phyloP scores from a whole-genome alignment of 495 filamentous ascomycete species.

The Evernia prunastri region DNA sequence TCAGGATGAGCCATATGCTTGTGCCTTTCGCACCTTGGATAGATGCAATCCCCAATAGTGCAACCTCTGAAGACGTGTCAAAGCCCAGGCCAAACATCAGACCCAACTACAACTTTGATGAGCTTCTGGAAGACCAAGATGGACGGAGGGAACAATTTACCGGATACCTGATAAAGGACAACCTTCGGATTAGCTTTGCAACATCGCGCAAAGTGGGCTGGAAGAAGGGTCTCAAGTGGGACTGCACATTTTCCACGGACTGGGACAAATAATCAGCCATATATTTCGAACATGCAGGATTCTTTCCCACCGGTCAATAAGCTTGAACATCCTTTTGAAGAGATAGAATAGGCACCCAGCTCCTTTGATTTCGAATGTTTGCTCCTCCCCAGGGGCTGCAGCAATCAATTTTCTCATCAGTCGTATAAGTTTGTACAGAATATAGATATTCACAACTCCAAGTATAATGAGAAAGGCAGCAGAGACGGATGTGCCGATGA shows the following conservation, averaged over 20 bases:
- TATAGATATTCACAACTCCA: constrained; percentile 78
- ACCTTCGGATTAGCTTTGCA: neutral
- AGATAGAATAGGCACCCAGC: constrained; percentile 66
- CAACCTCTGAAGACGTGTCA: constrained; percentile 92
- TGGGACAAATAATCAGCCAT: constrained; percentile 22
- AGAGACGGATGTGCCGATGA: constrained; percentile 78
- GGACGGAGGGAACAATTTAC: neutral
- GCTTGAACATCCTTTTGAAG: constrained; percentile 68
- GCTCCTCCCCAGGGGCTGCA: constrained; percentile 47
- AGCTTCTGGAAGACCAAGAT: too few relatives aligned
- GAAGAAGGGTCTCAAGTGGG: constrained; percentile 10
- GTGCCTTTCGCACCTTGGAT: constrained; percentile 80
- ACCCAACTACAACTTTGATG: too few relatives aligned
- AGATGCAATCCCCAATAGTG: constrained; percentile 80
- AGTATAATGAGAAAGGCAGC: constrained; percentile 76
- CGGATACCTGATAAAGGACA: neutral
- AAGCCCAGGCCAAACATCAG: constrained; percentile 91
- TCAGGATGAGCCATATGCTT: constrained; percentile 87
- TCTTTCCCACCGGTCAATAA: constrained; percentile 59
- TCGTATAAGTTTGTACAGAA: constrained; percentile 65
- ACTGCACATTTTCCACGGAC: constrained; percentile 96
- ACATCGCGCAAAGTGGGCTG: neutral
- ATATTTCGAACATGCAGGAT: constrained; percentile 3
- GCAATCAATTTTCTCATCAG: constrained; percentile 54
- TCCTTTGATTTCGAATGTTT: constrained; percentile 64